Evolutionary conservation across 1,139 yeast species (phyloP).

Genomic region (Sugiyamaella japonica): DNA sequence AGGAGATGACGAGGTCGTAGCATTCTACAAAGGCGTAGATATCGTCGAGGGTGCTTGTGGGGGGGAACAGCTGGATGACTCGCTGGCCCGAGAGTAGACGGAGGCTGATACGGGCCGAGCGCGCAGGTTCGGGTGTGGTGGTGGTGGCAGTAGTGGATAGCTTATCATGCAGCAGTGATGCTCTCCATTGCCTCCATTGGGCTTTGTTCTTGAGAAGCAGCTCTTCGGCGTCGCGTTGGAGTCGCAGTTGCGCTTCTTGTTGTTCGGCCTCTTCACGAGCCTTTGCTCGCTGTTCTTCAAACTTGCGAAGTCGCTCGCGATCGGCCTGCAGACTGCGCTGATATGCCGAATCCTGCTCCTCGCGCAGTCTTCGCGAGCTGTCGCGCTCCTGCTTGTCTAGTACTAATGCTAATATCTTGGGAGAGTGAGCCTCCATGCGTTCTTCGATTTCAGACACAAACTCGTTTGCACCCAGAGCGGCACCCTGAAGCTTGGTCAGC

Average conservation of each 20-base stretch:
- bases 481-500: slow-evolving; percentile 68
- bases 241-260: slow-evolving; percentile 30
- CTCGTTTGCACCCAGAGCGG: slow-evolving; percentile 37
- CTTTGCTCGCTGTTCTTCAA: slow-evolving; percentile 34
- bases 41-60: slow-evolving; percentile 53
- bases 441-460: slow-evolving; percentile 39
- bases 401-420: slow-evolving; percentile 58
- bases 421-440: slow-evolving; percentile 55
- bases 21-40: slow-evolving; percentile 66
- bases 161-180: slow-evolving; percentile 24
- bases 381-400: slow-evolving; percentile 63
- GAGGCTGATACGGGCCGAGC: slow-evolving; percentile 46
- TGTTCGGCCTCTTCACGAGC: slow-evolving; percentile 35
- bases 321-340: slow-evolving; percentile 66
- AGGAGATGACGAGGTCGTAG: slow-evolving; percentile 27
- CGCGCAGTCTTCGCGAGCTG: slow-evolving; percentile 58
- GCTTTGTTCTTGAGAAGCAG: slow-evolving; percentile 8
- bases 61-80: slow-evolving; percentile 54
- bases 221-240: slow-evolving; percentile 25
- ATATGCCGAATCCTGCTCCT: slow-evolving; percentile 78
- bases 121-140: neutral
- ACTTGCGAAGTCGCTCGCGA: slow-evolving; percentile 40
- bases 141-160: neutral
- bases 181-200: slow-evolving; percentile 34
- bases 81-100: slow-evolving; percentile 63